Evolutionary conservation across 805 yeast genomes (phyloP), one percentile per base, ranked within the genome.

Genomic region (Metschnikowia peoriensis): DNA sequence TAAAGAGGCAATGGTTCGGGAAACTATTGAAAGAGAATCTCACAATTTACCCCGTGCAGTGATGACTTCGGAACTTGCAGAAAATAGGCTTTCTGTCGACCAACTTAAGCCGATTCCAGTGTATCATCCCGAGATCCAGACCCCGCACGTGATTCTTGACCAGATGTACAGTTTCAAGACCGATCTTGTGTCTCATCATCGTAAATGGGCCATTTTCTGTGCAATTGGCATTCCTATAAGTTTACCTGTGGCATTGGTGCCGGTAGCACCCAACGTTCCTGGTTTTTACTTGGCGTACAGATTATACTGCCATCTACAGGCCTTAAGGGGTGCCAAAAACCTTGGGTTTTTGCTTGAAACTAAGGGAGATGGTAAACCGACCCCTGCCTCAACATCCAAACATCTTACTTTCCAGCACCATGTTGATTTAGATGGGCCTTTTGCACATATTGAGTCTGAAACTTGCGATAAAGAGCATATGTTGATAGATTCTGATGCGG

Each of bases 201-300:
- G 67, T 47, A 84, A 79, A 61, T 79, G 80, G 59, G 76, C 86
- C 56, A 44, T 80, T 1, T 57, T 73, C 38, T 82, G 87, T 58
- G 76, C 81, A 1, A 53, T 85, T 14, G 83, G 84, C 4, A 68
- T 93, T 4, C 97, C 97, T 1, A 57, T 92, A 43, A 83, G 96
- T 0, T 60, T 89, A 2, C 98, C 98, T 1, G 66, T 92, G 41
- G 91, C 89, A 0, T 60, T 90, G 41, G 64, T 93, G 0, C 98
- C 98, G 0, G 76, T 92, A n/a, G 66, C 91, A 3, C 98, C 98
- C 17, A 92, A 92, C 61, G 81, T 92, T 17, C 98, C 98, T 0
- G 97, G 97, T 0, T 87, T 93, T 63, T 93, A 90, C 62, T 69
- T 92, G 41, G 76, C 87, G 2, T 92, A 87, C 65, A 76, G 98